Percentiles rank a stretch among this genome's conserved stretches.
Evolutionary conservation across 1,139 yeast genomes (phyloP).

Genomic region (Pichia sp.): DNA sequence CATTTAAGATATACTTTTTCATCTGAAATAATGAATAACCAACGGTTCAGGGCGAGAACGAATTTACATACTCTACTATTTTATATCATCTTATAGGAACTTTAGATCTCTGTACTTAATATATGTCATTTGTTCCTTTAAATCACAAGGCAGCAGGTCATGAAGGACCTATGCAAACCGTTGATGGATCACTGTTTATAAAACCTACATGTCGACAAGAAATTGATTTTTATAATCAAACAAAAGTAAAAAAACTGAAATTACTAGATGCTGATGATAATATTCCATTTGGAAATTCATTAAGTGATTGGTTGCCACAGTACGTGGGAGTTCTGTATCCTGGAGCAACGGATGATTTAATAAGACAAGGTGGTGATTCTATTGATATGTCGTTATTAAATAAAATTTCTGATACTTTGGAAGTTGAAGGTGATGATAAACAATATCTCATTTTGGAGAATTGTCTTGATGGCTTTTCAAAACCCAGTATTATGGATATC

Average conservation of each 20-base stretch:
- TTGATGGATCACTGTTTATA: slow-evolving; percentile 59
- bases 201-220: slow-evolving; percentile 65
- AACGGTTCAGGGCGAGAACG: neutral
- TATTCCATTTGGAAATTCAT: slow-evolving; percentile 33
- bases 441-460: slow-evolving; percentile 69
- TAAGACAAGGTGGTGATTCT: slow-evolving; percentile 10
- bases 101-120: neutral
- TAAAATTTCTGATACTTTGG: slow-evolving; percentile 11
- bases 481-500: slow-evolving; percentile 75
- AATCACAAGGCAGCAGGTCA: slow-evolving; percentile 82
- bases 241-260: slow-evolving; percentile 21
- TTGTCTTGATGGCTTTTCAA: slow-evolving; percentile 49
- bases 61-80: no score
- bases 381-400: slow-evolving; percentile 7
- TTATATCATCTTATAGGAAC: neutral
- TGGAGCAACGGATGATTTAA: slow-evolving; percentile 32
- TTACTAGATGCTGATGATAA: slow-evolving; percentile 25
- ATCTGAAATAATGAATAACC: neutral
- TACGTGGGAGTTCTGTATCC: slow-evolving; percentile 37
- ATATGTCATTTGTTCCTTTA: slow-evolving; percentile 24
- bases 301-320: slow-evolving; percentile 51
- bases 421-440: slow-evolving; percentile 15
- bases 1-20: neutral
- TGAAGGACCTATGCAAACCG: slow-evolving; percentile 62
- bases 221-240: slow-evolving; percentile 56